Base-by-base conservation (phyloP, 2,329 filamentous ascomycete genomes). In the Balansia obtecta region DNA sequence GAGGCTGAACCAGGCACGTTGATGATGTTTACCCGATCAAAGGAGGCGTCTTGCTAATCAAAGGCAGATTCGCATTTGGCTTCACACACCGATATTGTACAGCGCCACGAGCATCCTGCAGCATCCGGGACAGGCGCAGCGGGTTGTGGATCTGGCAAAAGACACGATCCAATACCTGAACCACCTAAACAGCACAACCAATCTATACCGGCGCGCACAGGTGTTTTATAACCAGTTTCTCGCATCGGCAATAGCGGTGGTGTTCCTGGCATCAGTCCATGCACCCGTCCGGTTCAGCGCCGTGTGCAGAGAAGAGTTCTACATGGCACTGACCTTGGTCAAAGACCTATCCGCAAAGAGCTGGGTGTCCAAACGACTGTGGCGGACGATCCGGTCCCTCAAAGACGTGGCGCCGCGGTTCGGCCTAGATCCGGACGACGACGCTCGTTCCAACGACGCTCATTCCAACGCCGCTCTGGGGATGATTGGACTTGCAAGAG, bases 11-110 rank as follows among this genome's bases (percentile, higher is more conserved):
- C 89, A 95, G 63, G 73, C 73, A 51, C 51, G 68, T 52, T 20
- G 7, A 32, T 38, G 12, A 0, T 2, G 8, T 5, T 15, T 22
- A 3, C 22, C 7, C 10, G 13, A 18, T 30, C 20, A 2, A 3
- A 16, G 7, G 9, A 22, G 38, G n/a, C 3, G 9, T 11, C 15
- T 37, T 13, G 11, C 30, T 43, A 13, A 42, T 32, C 27, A 2
- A 15, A 2, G 27, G 2, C 3, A 71, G 69, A 87, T 95, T 68
- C 85, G 90, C 5, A 93, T 90, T 52, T 82, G 88, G 63, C 86
- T 96, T 30, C 90, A 94, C 64, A 86, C 88, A 0, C 89, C 89
- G 0, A 83, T 95, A 2, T 71, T 97, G 9, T 88, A 95, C 64
- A 91, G 85, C 16, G 82, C 87, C 3, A 85, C 81, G 12, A 90